phyloP scores from a whole-genome alignment of 306 rosid species.

The Cyamopsis tetragonoloba region DNA sequence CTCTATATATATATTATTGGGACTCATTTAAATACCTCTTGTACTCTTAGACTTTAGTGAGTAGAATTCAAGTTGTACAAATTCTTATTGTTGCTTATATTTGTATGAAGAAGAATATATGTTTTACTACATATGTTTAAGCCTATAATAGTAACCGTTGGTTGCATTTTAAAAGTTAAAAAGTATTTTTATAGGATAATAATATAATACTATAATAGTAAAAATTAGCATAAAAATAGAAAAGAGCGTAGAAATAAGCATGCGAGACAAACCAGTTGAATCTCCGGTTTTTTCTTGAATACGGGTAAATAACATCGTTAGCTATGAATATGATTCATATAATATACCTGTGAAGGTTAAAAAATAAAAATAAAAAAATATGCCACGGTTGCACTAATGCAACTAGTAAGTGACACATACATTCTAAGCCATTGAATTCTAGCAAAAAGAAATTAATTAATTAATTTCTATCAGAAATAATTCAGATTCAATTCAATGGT shows the following conservation, averaged over 20 bases:
- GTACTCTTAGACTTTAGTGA: no score
- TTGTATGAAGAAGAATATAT: no score
- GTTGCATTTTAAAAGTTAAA: background rate
- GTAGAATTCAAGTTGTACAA: no score
- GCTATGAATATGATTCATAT: slow-evolving; percentile 21
- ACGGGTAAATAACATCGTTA: slow-evolving; percentile 18
- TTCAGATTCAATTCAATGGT: slow-evolving; percentile 37
- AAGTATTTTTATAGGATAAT: background rate
- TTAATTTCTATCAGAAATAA: slow-evolving; percentile 11
- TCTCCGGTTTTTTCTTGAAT: slow-evolving; percentile 33
- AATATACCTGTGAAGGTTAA: no score
- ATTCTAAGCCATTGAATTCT: slow-evolving; percentile 31
- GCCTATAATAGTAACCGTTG: background rate
- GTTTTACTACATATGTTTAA: no score
- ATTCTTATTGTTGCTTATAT: no score
- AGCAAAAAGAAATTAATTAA: background rate
- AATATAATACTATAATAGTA: background rate
- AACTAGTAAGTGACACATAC: slow-evolving; percentile 26
- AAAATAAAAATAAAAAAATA: no score
- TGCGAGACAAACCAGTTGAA: slow-evolving; percentile 17
- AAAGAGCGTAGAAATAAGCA: slow-evolving; percentile 18
- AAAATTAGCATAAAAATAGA: slow-evolving; percentile 19
- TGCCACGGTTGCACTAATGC: slow-evolving; percentile 30
- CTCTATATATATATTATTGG: no score
- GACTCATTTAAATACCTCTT: no score